Evolutionary conservation across 208 protist species (phyloP).

Genomic region (Crithidia bombi): DNA sequence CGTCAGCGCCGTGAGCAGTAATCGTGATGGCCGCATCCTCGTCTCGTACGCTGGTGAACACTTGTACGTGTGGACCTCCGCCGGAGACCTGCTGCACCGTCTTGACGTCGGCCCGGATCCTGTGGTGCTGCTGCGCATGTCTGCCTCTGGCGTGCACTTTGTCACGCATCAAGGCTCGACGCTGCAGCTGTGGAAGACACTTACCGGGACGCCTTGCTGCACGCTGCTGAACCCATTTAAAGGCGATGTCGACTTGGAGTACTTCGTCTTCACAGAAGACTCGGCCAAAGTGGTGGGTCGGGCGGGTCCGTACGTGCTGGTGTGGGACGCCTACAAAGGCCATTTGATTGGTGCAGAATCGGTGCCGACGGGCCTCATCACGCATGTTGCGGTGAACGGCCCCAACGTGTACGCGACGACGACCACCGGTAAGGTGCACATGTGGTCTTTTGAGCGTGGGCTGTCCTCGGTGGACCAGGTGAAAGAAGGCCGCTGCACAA

Average conservation of each 20-base stretch:
- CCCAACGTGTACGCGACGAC: conserved; percentile 53
- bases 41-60: conserved; percentile 61
- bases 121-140: conserved; percentile 64
- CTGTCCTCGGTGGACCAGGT: conserved; percentile 58
- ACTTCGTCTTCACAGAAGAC: conserved; percentile 67
- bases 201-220: conserved; percentile 43
- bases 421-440: conserved; percentile 58
- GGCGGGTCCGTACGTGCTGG: conserved; percentile 44
- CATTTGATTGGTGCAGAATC: conserved; percentile 55
- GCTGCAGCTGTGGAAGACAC: conserved; percentile 67
- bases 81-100: conserved; percentile 70
- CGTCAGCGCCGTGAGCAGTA: conserved; percentile 57
- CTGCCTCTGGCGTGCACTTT: conserved; percentile 54
- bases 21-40: conserved; percentile 62
- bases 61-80: conserved; percentile 73
- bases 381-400: conserved; percentile 55
- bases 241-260: conserved; percentile 38
- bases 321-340: conserved; percentile 67
- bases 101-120: conserved; percentile 58
- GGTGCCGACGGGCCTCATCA: conserved; percentile 51
- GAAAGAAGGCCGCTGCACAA: conserved; percentile 57
- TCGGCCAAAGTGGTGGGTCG: conserved; percentile 56
- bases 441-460: conserved; percentile 55
- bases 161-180: conserved; percentile 57
- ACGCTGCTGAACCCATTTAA: conserved; percentile 44